Percentiles rank a stretch among this genome's conserved stretches.
Evolutionary conservation across 441 rosid species (phyloP).

Genomic region (Aleurites moluccanus): DNA sequence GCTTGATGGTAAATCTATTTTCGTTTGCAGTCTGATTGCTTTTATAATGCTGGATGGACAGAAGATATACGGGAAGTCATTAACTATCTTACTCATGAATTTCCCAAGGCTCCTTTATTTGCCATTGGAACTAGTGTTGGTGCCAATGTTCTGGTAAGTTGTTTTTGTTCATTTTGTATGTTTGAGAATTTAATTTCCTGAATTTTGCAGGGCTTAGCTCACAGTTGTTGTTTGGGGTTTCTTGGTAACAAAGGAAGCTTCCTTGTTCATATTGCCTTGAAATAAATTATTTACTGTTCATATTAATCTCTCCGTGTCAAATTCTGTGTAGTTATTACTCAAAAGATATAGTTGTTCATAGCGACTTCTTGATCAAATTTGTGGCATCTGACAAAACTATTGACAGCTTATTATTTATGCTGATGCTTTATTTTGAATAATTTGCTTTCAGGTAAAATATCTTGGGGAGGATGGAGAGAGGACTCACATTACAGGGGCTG

Average conservation of each 20-base stretch:
- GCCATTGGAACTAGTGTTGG: slow-evolving; percentile 90
- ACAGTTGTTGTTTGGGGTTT: neutral
- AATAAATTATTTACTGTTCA: neutral
- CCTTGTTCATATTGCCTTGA: neutral
- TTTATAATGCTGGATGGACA: slow-evolving; percentile 92
- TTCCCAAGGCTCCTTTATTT: slow-evolving; percentile 74
- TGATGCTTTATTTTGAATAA: slow-evolving; percentile 2
- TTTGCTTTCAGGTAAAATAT: slow-evolving; percentile 71
- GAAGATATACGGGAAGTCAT: slow-evolving; percentile 60
- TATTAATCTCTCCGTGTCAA: neutral
- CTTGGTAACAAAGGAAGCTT: neutral
- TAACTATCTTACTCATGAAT: slow-evolving; percentile 49
- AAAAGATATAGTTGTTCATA: neutral
- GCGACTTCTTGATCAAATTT: neutral
- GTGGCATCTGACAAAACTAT: neutral
- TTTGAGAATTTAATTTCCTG: neutral
- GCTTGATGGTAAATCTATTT: neutral
- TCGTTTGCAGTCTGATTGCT: slow-evolving; percentile 74
- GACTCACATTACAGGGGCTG: slow-evolving; percentile 74
- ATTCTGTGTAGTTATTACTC: neutral
- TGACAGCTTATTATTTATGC: slow-evolving; percentile 8
- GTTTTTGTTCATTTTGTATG: slow-evolving; percentile 1
- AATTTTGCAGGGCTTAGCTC: neutral
- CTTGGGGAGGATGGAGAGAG: slow-evolving; percentile 78
- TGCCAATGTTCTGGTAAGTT: slow-evolving; percentile 70